Conservation (phyloP, 352 stramenopile species). For the Phytophthora podocarpi region DNA sequence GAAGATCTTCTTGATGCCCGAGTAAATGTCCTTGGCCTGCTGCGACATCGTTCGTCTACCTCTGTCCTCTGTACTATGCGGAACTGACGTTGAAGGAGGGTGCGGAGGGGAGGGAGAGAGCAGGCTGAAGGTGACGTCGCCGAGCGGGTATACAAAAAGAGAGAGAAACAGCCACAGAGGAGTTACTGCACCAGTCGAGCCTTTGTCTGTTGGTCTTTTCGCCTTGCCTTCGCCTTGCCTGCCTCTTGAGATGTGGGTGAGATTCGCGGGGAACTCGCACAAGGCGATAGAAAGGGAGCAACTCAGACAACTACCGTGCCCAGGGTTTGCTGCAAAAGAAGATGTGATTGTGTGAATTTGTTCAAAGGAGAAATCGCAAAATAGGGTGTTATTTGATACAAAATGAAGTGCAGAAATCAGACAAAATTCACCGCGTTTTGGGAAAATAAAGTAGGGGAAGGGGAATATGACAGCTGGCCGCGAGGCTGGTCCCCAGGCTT, state of each 20-base stretch:
- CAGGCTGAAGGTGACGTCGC: neutral
- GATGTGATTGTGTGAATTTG: neutral
- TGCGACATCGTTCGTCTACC: conserved; percentile 51
- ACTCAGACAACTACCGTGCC: conserved; percentile 13
- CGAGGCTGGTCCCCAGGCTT: conserved; percentile 9
- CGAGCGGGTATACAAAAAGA: conserved; percentile 15
- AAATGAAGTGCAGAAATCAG: neutral
- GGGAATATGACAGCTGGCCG: neutral
- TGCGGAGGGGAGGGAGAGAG: no score
- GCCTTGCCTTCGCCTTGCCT: neutral
- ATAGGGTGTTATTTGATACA: neutral
- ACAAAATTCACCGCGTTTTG: conserved; percentile 6
- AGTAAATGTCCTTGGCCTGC: conserved; percentile 80
- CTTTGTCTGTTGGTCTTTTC: neutral
- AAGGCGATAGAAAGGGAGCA: conserved; percentile 28
- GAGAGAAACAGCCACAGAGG: neutral
- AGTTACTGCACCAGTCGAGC: conserved; percentile 7
- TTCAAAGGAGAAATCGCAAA: neutral
- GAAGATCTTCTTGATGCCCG: conserved; percentile 84
- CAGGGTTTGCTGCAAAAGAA: conserved; percentile 1
- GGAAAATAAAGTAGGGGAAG: neutral
- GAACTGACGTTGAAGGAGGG: no score
- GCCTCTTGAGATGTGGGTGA: conserved; percentile 35
- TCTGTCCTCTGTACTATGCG: no score
- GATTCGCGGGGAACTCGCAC: neutral